Evolutionary conservation across 2,329 filamentous ascomycete species (phyloP), one percentile per base, ranked within the genome.

Genomic region (Acephala macrosclerotiorum): DNA sequence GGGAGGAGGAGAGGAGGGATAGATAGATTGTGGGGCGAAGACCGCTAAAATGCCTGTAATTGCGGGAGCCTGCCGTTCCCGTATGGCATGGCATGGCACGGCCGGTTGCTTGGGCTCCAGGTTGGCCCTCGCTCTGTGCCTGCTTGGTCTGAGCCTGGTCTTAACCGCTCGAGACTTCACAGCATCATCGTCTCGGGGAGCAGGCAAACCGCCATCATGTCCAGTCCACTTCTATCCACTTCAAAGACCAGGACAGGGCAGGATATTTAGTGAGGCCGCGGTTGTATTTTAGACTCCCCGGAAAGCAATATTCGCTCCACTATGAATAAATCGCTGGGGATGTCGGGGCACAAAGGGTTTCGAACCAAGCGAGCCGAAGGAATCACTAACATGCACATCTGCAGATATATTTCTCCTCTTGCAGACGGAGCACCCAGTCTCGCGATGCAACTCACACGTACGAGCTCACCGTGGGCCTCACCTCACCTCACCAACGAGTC

Each of bases 201-300:
- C 40, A 42, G 12, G 40, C 40, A 42, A 42, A 18, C 14, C 40
- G 3, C 16, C 29, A 9, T 5, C 29, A 33, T 33, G 29, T 49
- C 45, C 45, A 49, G 12, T 42, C 45, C 45, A 49, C n/a, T 12
- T 49, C 45, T 7, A 42, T 16, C 40, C 40, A 5, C 40, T 18
- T n/a, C 29, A 33, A 33, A 9, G 29, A 33, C 29, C 29, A 33
- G 40, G 40, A 5, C 40, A 18, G n/a, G 36, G 18, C 36, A 40
- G 36, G 36, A 16, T n/a, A 26, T 58, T 4, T 3, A 8, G 38
- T 16, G 29, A 18, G 14, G 56, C 35, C 57, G 36, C 38, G 57
- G 57, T 25, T 45, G 57, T 59, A 26, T 26, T 59, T 45, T 47
- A 18, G 57, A 26, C 25, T 60, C 58, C 58, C 25, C 42, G 58